Evolutionary conservation across 177 flowering plant species (phyloP).

Genomic region (Telopea speciosissima): DNA sequence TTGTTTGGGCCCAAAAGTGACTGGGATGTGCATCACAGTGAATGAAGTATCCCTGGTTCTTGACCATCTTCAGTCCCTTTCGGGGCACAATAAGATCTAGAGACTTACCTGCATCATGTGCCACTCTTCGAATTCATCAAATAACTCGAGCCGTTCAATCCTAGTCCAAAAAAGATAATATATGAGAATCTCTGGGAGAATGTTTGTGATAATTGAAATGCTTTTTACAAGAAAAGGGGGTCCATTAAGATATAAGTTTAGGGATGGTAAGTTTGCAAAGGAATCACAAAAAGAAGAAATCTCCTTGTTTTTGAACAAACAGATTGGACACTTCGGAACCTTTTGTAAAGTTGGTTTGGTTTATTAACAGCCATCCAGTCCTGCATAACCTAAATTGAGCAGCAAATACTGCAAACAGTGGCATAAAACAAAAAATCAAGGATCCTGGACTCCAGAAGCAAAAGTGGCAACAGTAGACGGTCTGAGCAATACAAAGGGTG

Average conservation of each 20-base stretch:
- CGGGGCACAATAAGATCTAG: neutral
- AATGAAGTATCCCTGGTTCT: neutral
- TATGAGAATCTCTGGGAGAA: slow-evolving; percentile 10
- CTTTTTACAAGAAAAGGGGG: slow-evolving; percentile 4
- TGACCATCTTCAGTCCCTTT: neutral
- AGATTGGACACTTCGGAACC: neutral
- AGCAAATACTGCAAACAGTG: neutral
- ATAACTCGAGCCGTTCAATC: slow-evolving; percentile 92
- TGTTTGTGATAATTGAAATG: neutral
- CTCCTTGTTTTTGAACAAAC: neutral
- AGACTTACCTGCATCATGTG: slow-evolving; percentile 97
- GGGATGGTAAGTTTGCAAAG: neutral
- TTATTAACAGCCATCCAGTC: neutral
- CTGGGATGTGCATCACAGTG: neutral
- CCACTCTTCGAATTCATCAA: slow-evolving; percentile 98
- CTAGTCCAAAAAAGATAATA: slow-evolving; percentile 23
- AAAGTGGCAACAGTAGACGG: neutral
- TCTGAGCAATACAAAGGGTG: neutral
- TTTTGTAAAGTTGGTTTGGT: neutral
- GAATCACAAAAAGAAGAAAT: neutral
- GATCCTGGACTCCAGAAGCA: neutral
- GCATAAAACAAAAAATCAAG: neutral
- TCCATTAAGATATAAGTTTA: neutral
- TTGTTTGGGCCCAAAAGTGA: neutral
- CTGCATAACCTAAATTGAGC: neutral